A percentile compares a stretch with the other conserved stretches of the same genome.
Evolutionary conservation across 306 rosid genomes (phyloP).

Genomic region (Mimosa bimucronata): DNA sequence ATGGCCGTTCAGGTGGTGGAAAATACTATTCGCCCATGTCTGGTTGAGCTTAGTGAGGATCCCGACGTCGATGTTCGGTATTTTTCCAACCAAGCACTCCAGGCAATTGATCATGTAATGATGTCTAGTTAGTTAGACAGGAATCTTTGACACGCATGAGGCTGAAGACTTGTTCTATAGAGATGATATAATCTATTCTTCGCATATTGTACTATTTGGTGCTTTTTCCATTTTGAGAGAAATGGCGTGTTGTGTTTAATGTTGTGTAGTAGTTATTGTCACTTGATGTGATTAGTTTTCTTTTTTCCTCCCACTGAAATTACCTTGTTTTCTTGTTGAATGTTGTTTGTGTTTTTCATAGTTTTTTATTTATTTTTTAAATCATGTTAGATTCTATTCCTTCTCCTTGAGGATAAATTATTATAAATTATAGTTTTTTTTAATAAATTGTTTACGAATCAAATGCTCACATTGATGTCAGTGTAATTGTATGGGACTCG

Average conservation of each 20-base stretch:
- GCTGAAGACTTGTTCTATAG: constrained; percentile 28
- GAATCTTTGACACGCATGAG: constrained; percentile 36
- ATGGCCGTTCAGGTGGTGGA: constrained; percentile 74
- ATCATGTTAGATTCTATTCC: not conserved
- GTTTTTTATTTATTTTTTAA: not conserved
- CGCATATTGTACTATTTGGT: constrained; percentile 38
- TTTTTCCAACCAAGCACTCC: constrained; percentile 88
- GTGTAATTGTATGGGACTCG: not conserved
- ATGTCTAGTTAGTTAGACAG: constrained; percentile 80
- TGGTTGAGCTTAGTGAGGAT: constrained; percentile 92
- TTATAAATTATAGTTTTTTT: not conserved
- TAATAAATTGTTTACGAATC: not conserved
- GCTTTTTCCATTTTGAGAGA: constrained; percentile 19
- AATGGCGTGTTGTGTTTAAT: constrained; percentile 37
- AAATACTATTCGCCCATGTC: constrained; percentile 79
- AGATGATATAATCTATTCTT: constrained; percentile 32
- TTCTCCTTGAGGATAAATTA: not conserved
- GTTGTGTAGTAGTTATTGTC: not conserved
- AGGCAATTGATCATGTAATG: constrained; percentile 83
- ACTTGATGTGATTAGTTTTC: not conserved
- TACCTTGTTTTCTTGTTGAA: not conserved
- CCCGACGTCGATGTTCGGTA: constrained; percentile 95
- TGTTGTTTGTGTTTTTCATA: not conserved
- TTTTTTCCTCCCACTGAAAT: not conserved
- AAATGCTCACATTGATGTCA: not conserved